Evolutionary conservation across 495 filamentous ascomycete genomes (phyloP).

Genomic region (Staphylotrichum longicolle): DNA sequence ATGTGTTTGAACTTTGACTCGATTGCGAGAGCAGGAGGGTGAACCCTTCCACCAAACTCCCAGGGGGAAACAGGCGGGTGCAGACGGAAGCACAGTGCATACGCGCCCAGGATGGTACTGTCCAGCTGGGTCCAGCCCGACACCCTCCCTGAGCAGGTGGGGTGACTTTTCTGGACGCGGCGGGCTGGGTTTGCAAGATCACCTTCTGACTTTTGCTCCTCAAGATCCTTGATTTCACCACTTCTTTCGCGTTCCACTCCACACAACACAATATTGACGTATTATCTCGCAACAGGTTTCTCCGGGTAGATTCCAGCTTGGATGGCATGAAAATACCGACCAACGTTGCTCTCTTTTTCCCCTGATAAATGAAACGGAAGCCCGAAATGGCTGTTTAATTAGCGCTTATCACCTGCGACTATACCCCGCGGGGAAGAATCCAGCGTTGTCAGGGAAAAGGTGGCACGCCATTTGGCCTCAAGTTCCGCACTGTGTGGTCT

Average conservation of each 20-base stretch:
- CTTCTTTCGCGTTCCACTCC: too few species aligned
- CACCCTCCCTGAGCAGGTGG: not conserved
- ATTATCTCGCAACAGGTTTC: not conserved
- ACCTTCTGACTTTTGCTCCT: too few species aligned
- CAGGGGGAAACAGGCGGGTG: not conserved
- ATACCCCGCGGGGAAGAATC: conserved; percentile 9
- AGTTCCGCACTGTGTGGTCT: conserved; percentile 15
- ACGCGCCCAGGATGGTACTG: conserved; percentile 1
- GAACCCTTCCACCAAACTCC: conserved; percentile 16
- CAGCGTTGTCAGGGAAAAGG: not conserved
- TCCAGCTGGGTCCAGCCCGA: not conserved
- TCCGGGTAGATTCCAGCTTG: not conserved
- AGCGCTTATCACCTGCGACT: conserved; percentile 1
- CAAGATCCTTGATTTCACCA: too few species aligned
- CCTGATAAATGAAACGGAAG: not conserved
- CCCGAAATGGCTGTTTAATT: conserved; percentile 15
- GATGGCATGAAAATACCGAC: not conserved
- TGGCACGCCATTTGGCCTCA: not conserved
- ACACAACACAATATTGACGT: not conserved
- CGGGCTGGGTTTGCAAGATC: too few species aligned
- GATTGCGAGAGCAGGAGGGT: conserved; percentile 17
- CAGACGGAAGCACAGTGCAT: conserved; percentile 17
- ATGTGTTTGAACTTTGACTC: conserved; percentile 35
- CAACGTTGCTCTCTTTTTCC: not conserved
- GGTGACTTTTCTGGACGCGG: not conserved